Conservation (phyloP, 345 rosid genomes). For the Litchi chinensis region DNA sequence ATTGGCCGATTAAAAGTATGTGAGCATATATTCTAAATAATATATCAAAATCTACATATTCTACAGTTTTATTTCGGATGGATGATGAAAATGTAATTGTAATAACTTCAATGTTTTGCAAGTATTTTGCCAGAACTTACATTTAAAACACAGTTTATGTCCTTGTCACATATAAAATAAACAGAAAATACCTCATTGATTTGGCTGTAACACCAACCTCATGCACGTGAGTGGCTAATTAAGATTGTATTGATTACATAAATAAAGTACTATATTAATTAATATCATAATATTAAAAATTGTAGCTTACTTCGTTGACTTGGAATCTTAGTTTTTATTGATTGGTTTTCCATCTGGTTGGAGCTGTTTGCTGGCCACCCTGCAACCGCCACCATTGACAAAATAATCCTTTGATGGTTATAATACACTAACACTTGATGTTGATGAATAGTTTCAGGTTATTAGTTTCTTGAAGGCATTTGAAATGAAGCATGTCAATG, state of each 20-base stretch:
- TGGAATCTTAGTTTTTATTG: background rate
- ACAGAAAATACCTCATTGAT: background rate
- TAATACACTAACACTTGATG: background rate
- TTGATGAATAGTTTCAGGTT: background rate
- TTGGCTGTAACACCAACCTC: background rate
- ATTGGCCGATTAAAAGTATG: too few relatives aligned
- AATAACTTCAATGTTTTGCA: background rate
- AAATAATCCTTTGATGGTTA: background rate
- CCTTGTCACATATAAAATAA: too few relatives aligned
- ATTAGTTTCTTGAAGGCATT: background rate
- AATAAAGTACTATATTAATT: background rate
- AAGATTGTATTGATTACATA: background rate
- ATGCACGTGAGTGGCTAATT: background rate
- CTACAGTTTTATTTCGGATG: too few relatives aligned
- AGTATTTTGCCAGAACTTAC: too few relatives aligned
- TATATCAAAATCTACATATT: too few relatives aligned
- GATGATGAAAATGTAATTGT: background rate
- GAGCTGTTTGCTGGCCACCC: background rate
- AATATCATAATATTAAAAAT: background rate
- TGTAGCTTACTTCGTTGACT: background rate
- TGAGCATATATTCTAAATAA: too few relatives aligned
- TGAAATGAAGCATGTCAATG: slow-evolving; percentile 25
- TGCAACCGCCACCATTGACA: background rate
- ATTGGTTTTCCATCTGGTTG: background rate
- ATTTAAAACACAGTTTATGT: background rate